Evolutionary conservation across 768 basidiomycete genomes (phyloP).

Genomic region (Cyclocybe aegerita): DNA sequence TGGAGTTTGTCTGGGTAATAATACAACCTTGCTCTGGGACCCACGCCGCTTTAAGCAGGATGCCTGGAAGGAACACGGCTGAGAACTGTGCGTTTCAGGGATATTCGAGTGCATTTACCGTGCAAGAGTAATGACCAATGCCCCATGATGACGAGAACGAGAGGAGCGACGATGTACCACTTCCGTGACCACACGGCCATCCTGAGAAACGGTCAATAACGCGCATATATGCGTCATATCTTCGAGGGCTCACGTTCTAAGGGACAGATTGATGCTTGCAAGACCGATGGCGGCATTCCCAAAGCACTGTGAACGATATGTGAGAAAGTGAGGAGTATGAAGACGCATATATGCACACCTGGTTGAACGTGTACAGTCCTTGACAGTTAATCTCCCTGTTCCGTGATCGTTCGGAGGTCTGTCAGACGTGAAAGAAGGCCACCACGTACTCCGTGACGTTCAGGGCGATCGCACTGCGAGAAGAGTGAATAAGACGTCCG

Average conservation of each 20-base stretch:
- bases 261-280: constrained; percentile 68
- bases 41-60: constrained; percentile 62
- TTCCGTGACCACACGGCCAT: constrained; percentile 72
- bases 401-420: not conserved
- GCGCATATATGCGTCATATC: constrained; percentile 9
- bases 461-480: constrained; percentile 50
- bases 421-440: not conserved
- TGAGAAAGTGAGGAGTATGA: not conserved
- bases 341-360: constrained; percentile 29
- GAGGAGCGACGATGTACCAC: constrained; percentile 48
- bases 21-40: constrained; percentile 46
- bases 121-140: constrained; percentile 75
- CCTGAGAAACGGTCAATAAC: constrained; percentile 27
- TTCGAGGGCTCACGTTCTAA: constrained; percentile 54
- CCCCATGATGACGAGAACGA: constrained; percentile 57
- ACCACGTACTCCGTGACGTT: constrained; percentile 47
- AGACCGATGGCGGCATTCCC: constrained; percentile 69
- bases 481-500: constrained; percentile 4
- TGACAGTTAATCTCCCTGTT: constrained; percentile 60
- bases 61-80: constrained; percentile 32
- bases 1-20: constrained; percentile 59
- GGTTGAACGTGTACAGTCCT: constrained; percentile 66
- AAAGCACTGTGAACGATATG: constrained; percentile 31
- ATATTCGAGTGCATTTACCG: constrained; percentile 35
- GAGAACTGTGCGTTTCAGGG: not conserved